Percentiles rank a stretch among this genome's conserved stretches.
phyloP scores from a whole-genome alignment of 2,329 filamentous ascomycete species.

The Fusarium devonianum region DNA sequence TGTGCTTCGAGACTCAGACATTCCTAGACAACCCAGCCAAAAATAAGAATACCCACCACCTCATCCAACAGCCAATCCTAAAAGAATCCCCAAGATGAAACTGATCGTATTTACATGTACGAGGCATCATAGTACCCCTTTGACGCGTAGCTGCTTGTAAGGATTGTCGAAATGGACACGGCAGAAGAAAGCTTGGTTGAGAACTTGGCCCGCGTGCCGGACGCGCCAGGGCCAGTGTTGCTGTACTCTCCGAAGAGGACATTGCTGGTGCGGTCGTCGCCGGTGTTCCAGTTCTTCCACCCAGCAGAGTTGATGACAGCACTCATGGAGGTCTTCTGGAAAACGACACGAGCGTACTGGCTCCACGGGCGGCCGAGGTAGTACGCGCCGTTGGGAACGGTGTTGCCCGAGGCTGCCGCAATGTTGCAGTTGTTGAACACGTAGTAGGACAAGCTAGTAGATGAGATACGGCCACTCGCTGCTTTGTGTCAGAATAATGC shows the following conservation, averaged over 20 bases:
- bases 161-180: conserved; percentile 45
- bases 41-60: too few relatives aligned
- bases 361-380: conserved; percentile 60
- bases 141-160: conserved; percentile 31
- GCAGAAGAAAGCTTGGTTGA: conserved; percentile 46
- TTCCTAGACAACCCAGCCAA: too few relatives aligned
- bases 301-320: conserved; percentile 65
- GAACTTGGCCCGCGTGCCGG: conserved; percentile 47
- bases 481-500: not conserved
- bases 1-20: too few relatives aligned
- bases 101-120: conserved; percentile 22
- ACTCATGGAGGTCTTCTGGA: conserved; percentile 58
- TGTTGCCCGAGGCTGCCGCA: conserved; percentile 48
- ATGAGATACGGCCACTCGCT: conserved; percentile 53
- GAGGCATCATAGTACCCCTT: conserved; percentile 33
- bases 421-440: conserved; percentile 56
- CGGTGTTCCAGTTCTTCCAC: conserved; percentile 63
- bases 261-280: conserved; percentile 56
- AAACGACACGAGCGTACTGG: conserved; percentile 55
- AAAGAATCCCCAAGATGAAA: too few relatives aligned
- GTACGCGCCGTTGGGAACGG: conserved; percentile 49
- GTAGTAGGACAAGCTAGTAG: conserved; percentile 50
- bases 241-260: conserved; percentile 65
- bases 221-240: conserved; percentile 66
- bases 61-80: too few relatives aligned